Evolutionary conservation across 1,139 yeast species (phyloP), one percentile per base, ranked within the genome.

Genomic region (Blastobotrys capitulatus): DNA sequence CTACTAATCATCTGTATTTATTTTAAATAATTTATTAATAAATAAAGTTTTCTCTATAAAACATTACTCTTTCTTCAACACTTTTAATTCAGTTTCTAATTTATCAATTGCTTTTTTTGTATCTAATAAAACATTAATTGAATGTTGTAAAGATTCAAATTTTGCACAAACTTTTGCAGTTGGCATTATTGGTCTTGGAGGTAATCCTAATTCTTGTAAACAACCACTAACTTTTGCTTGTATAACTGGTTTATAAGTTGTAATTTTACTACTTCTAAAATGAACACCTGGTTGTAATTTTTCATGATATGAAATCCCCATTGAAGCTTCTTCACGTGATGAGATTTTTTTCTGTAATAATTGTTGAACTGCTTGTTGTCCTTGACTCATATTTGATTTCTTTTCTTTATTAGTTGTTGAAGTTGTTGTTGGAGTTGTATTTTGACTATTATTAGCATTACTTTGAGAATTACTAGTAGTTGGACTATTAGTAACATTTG

Each of bases 71-170:
- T 42, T 25, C 26, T 42, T 47, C 60, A 82, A 75, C 55, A 86
- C 76, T 53, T 76, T 74, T 45, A 84, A 76, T 59, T 89, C 97
- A 1, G 95, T 81, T 55, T 87, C 94, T 19, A 89, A 71, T 68
- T 89, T 89, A 66, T 92, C 98, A 36, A 80, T 80, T 48, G 88
- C 96, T 64, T 82, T 85, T 69, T 92, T 92, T 10, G 92, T 76
- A 52, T 92, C 97, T 49, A 90, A 71, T 53, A 92, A 71, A 2
- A 85, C 78, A 10, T 82, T 83, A 38, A 88, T 86, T 0, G 84
- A 75, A 56, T 84, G 80, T 51, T 86, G 76, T 47, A 92, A 68
- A 53, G 82, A 82, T 59, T 92, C 97, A 64, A 86, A 90, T 61
- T 80, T 82, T 9, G 83, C 76, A 69, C 88, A 80, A 1, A 94